Conservation (phyloP, 345 rosid genomes). For the Diplotaxis tenuifolia region DNA sequence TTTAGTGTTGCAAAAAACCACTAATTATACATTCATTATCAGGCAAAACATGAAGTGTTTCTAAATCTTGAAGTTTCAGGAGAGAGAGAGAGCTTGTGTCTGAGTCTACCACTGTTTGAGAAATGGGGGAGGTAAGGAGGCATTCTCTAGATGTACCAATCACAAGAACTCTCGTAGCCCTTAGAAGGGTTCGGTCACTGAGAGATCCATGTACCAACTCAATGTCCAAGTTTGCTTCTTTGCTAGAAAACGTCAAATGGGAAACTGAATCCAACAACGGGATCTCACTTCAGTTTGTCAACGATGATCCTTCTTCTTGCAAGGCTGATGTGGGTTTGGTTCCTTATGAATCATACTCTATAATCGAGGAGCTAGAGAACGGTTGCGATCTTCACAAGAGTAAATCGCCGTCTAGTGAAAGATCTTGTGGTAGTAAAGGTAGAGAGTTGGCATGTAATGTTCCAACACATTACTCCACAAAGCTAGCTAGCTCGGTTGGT, state of each 20-base stretch:
- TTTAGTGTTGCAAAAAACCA: background rate
- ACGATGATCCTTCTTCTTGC: constrained; percentile 34
- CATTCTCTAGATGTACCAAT: constrained; percentile 93
- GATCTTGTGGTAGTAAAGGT: constrained; percentile 18
- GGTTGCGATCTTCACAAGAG: constrained; percentile 33
- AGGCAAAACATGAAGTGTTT: background rate
- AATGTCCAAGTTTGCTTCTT: constrained; percentile 84
- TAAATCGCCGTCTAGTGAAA: constrained; percentile 32
- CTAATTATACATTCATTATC: background rate
- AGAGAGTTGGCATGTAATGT: background rate
- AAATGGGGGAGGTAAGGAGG: constrained; percentile 67
- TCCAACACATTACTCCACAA: background rate
- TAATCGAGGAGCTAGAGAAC: constrained; percentile 41
- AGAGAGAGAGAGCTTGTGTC: constrained; percentile 2
- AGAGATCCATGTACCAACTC: constrained; percentile 95
- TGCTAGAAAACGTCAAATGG: constrained; percentile 86
- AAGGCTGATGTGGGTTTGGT: constrained; percentile 36
- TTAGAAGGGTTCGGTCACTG: constrained; percentile 85
- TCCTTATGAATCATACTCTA: constrained; percentile 33
- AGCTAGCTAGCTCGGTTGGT: constrained; percentile 40
- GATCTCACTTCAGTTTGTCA: constrained; percentile 56
- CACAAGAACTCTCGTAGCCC: constrained; percentile 81
- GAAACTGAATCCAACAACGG: constrained; percentile 74
- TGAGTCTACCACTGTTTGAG: constrained; percentile 19
- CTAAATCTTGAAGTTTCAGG: constrained; percentile 16